Conservation (phyloP, 495 filamentous ascomycete species). For the Xylaria acuta region DNA sequence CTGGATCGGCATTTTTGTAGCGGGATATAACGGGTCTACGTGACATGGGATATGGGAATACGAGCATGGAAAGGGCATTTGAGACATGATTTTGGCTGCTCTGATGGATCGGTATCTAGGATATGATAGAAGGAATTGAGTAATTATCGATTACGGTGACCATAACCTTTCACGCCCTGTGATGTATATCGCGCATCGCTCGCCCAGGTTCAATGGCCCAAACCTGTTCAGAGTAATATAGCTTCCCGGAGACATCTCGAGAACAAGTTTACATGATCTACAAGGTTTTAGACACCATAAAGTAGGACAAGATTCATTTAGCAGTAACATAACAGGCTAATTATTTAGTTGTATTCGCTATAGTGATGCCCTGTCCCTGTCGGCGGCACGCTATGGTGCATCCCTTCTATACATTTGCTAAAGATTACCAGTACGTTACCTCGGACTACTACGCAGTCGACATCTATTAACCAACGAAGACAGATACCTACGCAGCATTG, state of each 20-base stretch:
- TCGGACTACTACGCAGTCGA: not conserved
- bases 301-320: too few relatives aligned
- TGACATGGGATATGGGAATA: conserved; percentile 12
- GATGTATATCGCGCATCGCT: not conserved
- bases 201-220: not conserved
- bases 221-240: not conserved
- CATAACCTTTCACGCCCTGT: not conserved
- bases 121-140: not conserved
- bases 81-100: not conserved
- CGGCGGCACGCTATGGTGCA: not conserved
- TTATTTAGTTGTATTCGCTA: not conserved
- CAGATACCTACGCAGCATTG: not conserved
- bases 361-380: not conserved
- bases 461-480: not conserved
- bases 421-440: not conserved
- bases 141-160: not conserved
- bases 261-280: too few relatives aligned
- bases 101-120: not conserved
- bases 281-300: too few relatives aligned
- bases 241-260: too few relatives aligned
- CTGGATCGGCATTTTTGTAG: conserved; percentile 12
- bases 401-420: not conserved
- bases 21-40: conserved; percentile 15
- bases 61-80: conserved; percentile 4
- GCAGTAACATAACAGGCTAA: too few relatives aligned